These are phyloP conservation scores for Hypoxylon lienhwacheense DNA, from an alignment of 495 filamentous ascomycete genomes.

Conservation along the genomic window DNA sequence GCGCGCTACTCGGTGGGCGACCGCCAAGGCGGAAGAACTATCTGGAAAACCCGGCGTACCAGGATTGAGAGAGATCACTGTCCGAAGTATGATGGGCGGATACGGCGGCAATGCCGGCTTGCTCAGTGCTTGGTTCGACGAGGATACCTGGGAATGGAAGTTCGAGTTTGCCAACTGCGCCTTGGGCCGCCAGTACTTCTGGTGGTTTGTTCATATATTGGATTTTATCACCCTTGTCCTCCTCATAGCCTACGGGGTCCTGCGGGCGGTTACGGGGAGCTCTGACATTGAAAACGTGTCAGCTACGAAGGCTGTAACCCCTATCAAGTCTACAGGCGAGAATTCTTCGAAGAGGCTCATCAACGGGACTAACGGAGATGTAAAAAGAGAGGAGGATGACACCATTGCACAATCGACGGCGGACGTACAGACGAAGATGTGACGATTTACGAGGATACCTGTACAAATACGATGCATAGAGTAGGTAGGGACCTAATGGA, in stretches of 20 bases:
- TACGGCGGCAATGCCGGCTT: constrained; percentile 87
- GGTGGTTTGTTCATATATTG: constrained; percentile 85
- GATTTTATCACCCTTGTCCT: constrained; percentile 59
- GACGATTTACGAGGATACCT: constrained; percentile 29
- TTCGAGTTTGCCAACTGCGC: constrained; percentile 77
- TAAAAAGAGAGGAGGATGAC: constrained; percentile 23
- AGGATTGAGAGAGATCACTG: constrained; percentile 83
- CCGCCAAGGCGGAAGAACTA: constrained; percentile 39
- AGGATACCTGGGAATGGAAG: constrained; percentile 68
- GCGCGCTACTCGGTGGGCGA: constrained; percentile 49
- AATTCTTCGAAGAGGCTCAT: background rate
- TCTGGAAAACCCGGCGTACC: constrained; percentile 45
- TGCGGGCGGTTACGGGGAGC: constrained; percentile 24
- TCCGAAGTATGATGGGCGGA: constrained; percentile 98
- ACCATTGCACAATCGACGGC: background rate
- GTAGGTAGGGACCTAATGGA: background rate
- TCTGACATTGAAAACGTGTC: constrained; percentile 30
- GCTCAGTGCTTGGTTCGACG: constrained; percentile 86
- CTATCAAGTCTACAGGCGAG: background rate
- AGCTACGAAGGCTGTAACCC: background rate
- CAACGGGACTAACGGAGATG: constrained; percentile 9
- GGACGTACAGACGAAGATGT: constrained; percentile 7
- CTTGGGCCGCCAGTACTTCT: constrained; percentile 84
- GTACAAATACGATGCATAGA: constrained; percentile 28
- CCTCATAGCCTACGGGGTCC: constrained; percentile 36